phyloP scores from a whole-genome alignment of 495 filamentous ascomycete species.

The Talaromyces adpressus region DNA sequence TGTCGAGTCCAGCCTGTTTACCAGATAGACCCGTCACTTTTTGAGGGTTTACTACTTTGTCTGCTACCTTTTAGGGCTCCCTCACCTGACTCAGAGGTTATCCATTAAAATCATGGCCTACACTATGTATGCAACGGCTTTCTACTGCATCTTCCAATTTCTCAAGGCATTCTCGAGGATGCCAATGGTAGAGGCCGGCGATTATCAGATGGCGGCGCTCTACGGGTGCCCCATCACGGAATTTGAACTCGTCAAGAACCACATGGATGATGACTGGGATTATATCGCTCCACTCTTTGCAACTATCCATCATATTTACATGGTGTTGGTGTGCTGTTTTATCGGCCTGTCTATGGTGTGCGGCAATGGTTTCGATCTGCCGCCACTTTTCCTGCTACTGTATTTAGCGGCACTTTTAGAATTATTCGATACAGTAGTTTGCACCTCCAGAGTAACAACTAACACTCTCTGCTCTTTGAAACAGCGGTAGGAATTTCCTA shows the following conservation, averaged over 20 bases:
- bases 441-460: too few relatives aligned
- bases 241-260: not conserved
- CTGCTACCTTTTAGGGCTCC: not conserved
- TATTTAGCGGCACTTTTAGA: not conserved
- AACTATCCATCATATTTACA: not conserved
- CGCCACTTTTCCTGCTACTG: not conserved
- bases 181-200: not conserved
- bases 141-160: not conserved
- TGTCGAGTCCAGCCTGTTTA: not conserved
- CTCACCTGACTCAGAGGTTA: not conserved
- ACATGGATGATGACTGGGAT: not conserved
- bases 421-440: not conserved
- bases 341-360: not conserved
- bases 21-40: not conserved
- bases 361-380: not conserved
- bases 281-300: not conserved
- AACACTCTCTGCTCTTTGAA: too few relatives aligned
- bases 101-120: not conserved
- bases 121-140: not conserved
- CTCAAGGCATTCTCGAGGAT: not conserved
- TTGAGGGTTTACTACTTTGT: not conserved
- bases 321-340: not conserved
- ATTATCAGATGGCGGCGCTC: not conserved
- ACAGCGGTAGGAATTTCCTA: too few relatives aligned
- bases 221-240: not conserved